phyloP scores from a whole-genome alignment of 1,139 yeast genomes.

The Suhomyces coccinellae region DNA sequence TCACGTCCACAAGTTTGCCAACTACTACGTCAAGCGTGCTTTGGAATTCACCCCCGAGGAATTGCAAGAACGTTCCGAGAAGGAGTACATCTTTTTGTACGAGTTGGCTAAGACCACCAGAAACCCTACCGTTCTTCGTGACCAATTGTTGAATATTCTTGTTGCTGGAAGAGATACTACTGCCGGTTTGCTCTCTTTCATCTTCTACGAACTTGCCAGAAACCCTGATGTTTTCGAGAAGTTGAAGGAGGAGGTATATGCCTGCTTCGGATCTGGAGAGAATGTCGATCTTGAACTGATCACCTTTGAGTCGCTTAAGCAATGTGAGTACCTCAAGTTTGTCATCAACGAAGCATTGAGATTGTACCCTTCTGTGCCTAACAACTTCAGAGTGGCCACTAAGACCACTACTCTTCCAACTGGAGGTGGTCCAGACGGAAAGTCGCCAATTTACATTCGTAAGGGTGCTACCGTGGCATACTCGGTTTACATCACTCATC shows the following conservation, averaged over 20 bases:
- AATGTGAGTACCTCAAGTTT: slow-evolving; percentile 27
- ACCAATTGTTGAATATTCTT: slow-evolving; percentile 52
- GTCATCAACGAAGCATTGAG: slow-evolving; percentile 27
- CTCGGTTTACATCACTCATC: slow-evolving; percentile 23
- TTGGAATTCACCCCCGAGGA: slow-evolving; percentile 26
- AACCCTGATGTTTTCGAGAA: slow-evolving; percentile 41
- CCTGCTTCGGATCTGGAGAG: slow-evolving; percentile 33
- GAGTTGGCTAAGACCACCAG: slow-evolving; percentile 53
- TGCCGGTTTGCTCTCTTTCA: slow-evolving; percentile 52
- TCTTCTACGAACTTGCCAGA: slow-evolving; percentile 47
- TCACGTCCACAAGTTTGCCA: slow-evolving; percentile 36
- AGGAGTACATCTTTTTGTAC: slow-evolving; percentile 51
- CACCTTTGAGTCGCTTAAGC: slow-evolving; percentile 26
- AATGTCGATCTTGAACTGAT: slow-evolving; percentile 17
- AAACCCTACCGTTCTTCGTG: slow-evolving; percentile 50
- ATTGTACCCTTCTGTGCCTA: slow-evolving; percentile 29
- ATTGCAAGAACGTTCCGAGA: slow-evolving; percentile 31
- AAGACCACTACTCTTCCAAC: slow-evolving; percentile 26
- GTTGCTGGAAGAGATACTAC: slow-evolving; percentile 62
- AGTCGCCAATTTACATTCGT: slow-evolving; percentile 21
- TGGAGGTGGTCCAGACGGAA: slow-evolving; percentile 25
- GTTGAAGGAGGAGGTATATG: slow-evolving; percentile 39
- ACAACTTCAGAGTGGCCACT: slow-evolving; percentile 25
- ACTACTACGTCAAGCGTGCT: slow-evolving; percentile 24
- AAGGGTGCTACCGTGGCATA: slow-evolving; percentile 26